These are phyloP conservation scores for Phyllosticta ampelicida DNA, from an alignment of 2,329 filamentous ascomycete species.

Conservation along the genomic window DNA sequence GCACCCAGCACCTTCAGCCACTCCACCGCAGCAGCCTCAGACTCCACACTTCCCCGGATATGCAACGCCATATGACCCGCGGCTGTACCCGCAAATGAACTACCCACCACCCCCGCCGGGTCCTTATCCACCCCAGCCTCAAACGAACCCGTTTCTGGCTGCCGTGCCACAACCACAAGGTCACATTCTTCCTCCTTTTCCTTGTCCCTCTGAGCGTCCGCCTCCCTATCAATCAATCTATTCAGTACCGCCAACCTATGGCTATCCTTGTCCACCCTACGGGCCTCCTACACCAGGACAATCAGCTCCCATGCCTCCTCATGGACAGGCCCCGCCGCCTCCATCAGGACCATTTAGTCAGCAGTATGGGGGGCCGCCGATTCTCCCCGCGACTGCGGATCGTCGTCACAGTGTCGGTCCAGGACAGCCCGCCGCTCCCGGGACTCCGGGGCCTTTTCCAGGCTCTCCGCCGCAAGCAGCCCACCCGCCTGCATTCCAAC, in stretches of 20 bases:
- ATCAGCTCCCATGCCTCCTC: neutral
- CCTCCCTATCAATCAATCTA: conserved; percentile 10
- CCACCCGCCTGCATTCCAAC: conserved; percentile 8
- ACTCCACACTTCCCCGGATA: conserved; percentile 1
- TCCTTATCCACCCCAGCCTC: conserved; percentile 5
- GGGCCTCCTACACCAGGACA: conserved; percentile 2
- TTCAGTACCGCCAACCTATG: neutral
- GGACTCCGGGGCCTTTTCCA: neutral
- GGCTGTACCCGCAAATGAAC: neutral
- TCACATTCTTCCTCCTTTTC: conserved; percentile 4
- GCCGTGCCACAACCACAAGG: neutral
- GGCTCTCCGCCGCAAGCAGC: neutral
- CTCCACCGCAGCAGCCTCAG: conserved; percentile 6
- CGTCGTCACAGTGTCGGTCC: conserved; percentile 10
- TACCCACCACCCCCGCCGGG: conserved; percentile 1
- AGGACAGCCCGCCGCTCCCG: neutral
- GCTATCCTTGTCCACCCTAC: conserved; percentile 3
- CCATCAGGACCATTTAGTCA: conserved; percentile 2
- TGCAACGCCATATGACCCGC: conserved; percentile 5
- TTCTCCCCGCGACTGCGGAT: conserved; percentile 28
- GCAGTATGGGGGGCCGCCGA: conserved; percentile 31
- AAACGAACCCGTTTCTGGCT: conserved; percentile 4
- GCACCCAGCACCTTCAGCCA: neutral
- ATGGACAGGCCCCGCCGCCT: conserved; percentile 3
- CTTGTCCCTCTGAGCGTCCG: conserved; percentile 6